A percentile compares a stretch with the other conserved stretches of the same genome.
phyloP scores from a whole-genome alignment of 192 early-diverging fungal genomes.

The Diversispora epigaea region DNA sequence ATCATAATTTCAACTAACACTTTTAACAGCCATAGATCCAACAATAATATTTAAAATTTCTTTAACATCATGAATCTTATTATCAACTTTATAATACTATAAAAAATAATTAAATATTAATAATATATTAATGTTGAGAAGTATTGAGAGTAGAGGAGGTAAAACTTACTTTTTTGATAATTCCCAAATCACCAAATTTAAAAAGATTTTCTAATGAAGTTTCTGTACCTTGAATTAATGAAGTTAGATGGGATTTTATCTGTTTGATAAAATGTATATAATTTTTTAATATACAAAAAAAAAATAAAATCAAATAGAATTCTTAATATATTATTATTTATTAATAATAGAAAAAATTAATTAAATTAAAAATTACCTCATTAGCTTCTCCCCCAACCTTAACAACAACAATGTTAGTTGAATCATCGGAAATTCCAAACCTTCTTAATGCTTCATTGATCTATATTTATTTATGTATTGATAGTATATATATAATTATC shows the following conservation, averaged over 20 bases:
- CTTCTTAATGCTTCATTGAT: slow-evolving; percentile 53
- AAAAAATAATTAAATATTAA: too few relatives aligned
- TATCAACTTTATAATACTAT: slow-evolving; percentile 54
- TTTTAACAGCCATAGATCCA: slow-evolving; percentile 58
- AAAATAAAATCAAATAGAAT: background rate
- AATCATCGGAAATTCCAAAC: slow-evolving; percentile 52
- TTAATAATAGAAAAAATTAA: background rate
- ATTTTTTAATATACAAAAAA: background rate
- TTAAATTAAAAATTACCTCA: slow-evolving; percentile 29
- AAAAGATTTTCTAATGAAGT: slow-evolving; percentile 39
- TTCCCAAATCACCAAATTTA: slow-evolving; percentile 38
- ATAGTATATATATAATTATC: slow-evolving; percentile 24
- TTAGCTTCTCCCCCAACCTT: slow-evolving; percentile 46
- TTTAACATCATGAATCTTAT: slow-evolving; percentile 39
- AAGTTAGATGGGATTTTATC: slow-evolving; percentile 11
- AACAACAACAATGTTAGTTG: slow-evolving; percentile 46
- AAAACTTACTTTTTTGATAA: slow-evolving; percentile 46
- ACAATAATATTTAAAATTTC: slow-evolving; percentile 48
- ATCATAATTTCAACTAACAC: background rate
- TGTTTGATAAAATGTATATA: background rate
- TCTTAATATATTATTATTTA: background rate
- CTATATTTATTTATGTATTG: slow-evolving; percentile 31
- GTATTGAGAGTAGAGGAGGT: too few relatives aligned
- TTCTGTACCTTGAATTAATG: slow-evolving; percentile 25
- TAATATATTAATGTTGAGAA: too few relatives aligned